Conservation (phyloP, 208 protist species). For the Herpetomonas samuelpessoai region DNA sequence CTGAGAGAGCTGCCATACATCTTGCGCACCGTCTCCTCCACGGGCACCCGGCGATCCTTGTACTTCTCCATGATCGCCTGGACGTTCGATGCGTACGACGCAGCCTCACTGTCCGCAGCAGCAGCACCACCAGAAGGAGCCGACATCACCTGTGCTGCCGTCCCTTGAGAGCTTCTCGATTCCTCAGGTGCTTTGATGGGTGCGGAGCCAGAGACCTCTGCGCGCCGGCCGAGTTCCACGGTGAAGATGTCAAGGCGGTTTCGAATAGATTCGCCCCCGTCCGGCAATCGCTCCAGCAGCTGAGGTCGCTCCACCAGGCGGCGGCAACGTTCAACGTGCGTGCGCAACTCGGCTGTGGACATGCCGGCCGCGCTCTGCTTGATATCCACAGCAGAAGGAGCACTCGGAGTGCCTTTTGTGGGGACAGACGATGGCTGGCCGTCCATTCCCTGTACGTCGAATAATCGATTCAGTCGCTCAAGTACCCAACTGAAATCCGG, state of each 20-base stretch:
- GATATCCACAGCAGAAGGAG: too few species aligned
- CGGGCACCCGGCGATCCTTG: constrained; percentile 41
- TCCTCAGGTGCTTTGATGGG: background rate
- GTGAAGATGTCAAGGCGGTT: constrained; percentile 36
- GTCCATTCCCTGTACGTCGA: too few species aligned
- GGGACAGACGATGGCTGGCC: too few species aligned
- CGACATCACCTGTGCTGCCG: constrained; percentile 2
- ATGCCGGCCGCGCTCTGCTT: constrained; percentile 27
- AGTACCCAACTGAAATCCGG: background rate
- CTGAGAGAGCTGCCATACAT: constrained; percentile 71
- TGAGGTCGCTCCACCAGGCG: constrained; percentile 46
- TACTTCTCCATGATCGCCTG: constrained; percentile 48
- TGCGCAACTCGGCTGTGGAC: constrained; percentile 25
- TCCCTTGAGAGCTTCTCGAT: constrained; percentile 13
- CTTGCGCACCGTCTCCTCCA: constrained; percentile 64
- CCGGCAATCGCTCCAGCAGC: constrained; percentile 54
- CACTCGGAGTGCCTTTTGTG: too few species aligned
- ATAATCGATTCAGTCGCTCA: background rate
- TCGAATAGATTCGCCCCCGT: constrained; percentile 47
- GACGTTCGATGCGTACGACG: constrained; percentile 3
- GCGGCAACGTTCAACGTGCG: constrained; percentile 63
- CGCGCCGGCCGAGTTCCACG: constrained; percentile 34
- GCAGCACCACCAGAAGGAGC: constrained; percentile 2
- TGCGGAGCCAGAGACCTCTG: background rate
- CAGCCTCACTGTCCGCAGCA: background rate